phyloP scores from a whole-genome alignment of 2,329 filamentous ascomycete genomes.

The Epichloe gansuensis region DNA sequence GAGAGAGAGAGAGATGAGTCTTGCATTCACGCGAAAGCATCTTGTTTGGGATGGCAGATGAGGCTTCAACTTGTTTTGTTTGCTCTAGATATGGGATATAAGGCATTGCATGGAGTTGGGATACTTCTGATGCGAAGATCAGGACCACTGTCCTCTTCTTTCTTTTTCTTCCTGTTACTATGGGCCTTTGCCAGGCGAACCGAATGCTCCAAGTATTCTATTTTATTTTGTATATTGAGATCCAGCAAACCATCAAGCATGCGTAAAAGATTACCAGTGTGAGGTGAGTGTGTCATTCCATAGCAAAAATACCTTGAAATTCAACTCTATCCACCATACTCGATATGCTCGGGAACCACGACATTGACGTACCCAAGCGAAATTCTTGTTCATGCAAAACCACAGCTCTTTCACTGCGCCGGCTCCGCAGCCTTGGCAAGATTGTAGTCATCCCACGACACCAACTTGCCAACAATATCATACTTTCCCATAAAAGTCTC shows the following conservation, averaged over 20 bases:
- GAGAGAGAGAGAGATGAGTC: neutral
- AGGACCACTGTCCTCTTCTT: slow-evolving; percentile 10
- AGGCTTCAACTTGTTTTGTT: slow-evolving; percentile 3
- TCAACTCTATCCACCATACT: no score
- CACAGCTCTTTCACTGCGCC: neutral
- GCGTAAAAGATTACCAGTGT: neutral
- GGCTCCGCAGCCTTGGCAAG: slow-evolving; percentile 6
- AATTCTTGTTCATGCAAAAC: no score
- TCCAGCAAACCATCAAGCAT: neutral
- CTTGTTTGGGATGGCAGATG: neutral
- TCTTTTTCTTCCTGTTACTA: neutral
- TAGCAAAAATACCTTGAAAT: neutral
- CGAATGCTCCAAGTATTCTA: neutral
- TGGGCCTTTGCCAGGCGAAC: neutral
- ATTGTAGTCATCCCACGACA: slow-evolving; percentile 35
- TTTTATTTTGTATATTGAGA: neutral
- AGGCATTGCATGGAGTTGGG: slow-evolving; percentile 24
- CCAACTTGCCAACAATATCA: slow-evolving; percentile 78
- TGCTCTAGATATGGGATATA: slow-evolving; percentile 9
- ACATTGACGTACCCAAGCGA: no score
- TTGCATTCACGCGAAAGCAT: neutral
- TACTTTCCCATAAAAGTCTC: slow-evolving; percentile 91
- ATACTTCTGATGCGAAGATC: slow-evolving; percentile 2
- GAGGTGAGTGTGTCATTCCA: neutral
- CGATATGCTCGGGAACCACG: no score